Base-by-base conservation (phyloP, 1,284 basidiomycete genomes). In the Fomitopsis pinicola region DNA sequence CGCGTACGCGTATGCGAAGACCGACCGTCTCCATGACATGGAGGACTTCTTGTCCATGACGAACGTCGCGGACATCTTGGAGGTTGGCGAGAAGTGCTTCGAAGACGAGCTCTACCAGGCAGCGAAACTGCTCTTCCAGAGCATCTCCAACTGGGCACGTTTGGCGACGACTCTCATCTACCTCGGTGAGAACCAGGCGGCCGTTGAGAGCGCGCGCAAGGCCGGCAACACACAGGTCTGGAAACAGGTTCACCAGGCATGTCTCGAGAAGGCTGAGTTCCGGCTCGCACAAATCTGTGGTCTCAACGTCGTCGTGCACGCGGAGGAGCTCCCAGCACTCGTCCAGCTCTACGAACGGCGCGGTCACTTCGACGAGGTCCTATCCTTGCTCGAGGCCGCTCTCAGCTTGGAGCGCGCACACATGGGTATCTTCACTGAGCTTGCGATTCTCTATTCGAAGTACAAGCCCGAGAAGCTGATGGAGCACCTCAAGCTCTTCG, bases 161-260 rank as follows among this genome's bases (percentile, higher is more conserved):
- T 82, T 99, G 62, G 97, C 97, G 2, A 99, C 97, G 1, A 99
- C 97, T 8, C 86, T 98, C 70, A 98, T 99, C 74, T 99, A 99
- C 78, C 86, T 99, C 56, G 94, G 94, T 60, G 97, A 99, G 78
- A 98, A 98, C 75, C 97, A 98, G 76, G 87, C 93, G 58, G 97
- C 97, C 19, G 97, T 99, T 19, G 97, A 99, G 77, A 97, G 97
- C 65, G 97, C 97, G 19, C 85, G 97, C 65, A 99, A 99, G 76
- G 97, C 97, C 19, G 97, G 97, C 36, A 99, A 99, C 75, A 99
- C 97, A 10, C 95, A 97, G 91, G 97, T 99, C n/a, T 99, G 97
- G 97, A 98, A 98, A 79, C 97, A 99, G 76, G 97, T 99, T 62
- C 97, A 99, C 69, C 94, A 95, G 26, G 97, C 97, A 45, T 99